Evolutionary conservation across 306 rosid species (phyloP).

Genomic region (Ziziphus jujuba): DNA sequence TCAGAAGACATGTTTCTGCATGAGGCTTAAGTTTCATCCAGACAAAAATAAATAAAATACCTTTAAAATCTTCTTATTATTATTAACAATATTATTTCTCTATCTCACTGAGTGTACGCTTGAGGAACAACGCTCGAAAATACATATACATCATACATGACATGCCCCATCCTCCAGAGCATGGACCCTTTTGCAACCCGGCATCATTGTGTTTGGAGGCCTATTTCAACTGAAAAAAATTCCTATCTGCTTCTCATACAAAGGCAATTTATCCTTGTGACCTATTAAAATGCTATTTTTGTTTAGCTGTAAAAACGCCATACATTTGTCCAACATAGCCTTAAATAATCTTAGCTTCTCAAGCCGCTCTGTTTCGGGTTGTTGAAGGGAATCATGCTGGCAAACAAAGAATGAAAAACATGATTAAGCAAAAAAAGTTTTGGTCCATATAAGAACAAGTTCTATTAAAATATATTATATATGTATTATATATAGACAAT

Average conservation of each 20-base stretch:
- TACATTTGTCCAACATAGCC: constrained; percentile 49
- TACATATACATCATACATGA: no score
- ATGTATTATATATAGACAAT: no score
- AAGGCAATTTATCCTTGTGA: constrained; percentile 49
- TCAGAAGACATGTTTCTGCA: no score
- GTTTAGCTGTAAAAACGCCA: constrained; percentile 47
- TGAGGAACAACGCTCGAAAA: no score
- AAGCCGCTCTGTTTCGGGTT: constrained; percentile 54
- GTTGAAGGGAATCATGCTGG: constrained; percentile 65
- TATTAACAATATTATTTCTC: no score
- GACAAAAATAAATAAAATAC: no score
- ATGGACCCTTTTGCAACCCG: no score
- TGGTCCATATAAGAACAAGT: constrained; percentile 1
- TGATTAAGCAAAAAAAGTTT: constrained; percentile 18
- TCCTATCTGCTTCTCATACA: constrained; percentile 58
- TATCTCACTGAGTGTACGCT: no score
- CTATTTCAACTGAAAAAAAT: constrained; percentile 35
- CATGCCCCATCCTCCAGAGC: no score
- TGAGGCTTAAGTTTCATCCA: no score
- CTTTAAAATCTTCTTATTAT: no score
- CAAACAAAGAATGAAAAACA: constrained; percentile 17
- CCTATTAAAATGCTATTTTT: constrained; percentile 37
- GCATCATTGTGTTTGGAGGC: no score
- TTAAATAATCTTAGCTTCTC: constrained; percentile 54
- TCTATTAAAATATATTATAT: not conserved